phyloP scores from a whole-genome alignment of 345 rosid species.

The Odontarrhena argentea region DNA sequence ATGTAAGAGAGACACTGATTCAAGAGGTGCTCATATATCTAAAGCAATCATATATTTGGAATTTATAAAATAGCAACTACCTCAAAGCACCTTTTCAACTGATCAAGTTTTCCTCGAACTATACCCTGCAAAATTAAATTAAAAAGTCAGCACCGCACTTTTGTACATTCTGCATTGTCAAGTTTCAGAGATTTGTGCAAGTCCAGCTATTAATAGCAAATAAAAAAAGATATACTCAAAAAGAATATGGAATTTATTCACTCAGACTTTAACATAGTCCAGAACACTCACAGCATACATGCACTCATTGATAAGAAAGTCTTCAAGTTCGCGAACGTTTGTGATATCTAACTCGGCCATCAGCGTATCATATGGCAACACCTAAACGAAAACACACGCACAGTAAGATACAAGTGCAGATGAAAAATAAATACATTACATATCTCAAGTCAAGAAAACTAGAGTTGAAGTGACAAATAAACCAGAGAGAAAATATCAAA shows the following conservation, averaged over 20 bases:
- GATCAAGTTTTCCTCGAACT: too few species aligned
- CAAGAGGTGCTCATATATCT: background rate
- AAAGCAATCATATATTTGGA: background rate
- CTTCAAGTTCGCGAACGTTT: conserved; percentile 93
- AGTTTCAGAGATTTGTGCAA: background rate
- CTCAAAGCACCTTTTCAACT: conserved; percentile 32
- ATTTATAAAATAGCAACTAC: conserved; percentile 41
- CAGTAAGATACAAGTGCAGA: conserved; percentile 20
- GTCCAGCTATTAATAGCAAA: background rate
- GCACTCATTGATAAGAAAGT: conserved; percentile 94
- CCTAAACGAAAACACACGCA: conserved; percentile 44
- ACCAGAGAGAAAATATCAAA: background rate
- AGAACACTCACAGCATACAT: conserved; percentile 79
- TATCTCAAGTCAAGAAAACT: background rate
- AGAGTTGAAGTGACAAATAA: background rate
- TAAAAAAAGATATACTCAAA: background rate
- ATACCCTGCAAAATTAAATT: too few species aligned
- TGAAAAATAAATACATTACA: background rate
- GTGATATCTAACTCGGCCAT: conserved; percentile 84
- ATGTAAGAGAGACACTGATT: background rate
- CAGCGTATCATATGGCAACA: conserved; percentile 77
- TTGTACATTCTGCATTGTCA: too few species aligned
- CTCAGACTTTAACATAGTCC: background rate
- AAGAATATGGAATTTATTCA: background rate
- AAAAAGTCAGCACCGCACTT: too few species aligned